These are phyloP conservation scores for Mycosphaerelloides madeirae DNA, from an alignment of 2,329 filamentous ascomycete species.

Conservation along the genomic window DNA sequence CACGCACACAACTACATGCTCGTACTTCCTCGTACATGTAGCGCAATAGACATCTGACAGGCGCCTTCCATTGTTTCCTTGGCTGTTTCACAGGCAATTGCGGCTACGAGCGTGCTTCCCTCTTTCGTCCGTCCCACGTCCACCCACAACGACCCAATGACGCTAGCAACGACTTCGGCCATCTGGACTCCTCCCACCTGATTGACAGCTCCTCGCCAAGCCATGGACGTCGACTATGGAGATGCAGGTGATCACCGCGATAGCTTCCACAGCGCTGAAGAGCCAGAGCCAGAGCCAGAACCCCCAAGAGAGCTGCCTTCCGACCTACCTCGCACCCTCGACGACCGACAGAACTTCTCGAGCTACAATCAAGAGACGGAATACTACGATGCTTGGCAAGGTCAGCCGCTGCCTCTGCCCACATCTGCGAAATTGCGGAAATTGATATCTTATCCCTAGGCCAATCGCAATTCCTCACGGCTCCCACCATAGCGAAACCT, in stretches of 20 bases:
- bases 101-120: no score
- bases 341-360: conserved; percentile 72
- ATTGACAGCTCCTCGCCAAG: background rate
- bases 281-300: conserved; percentile 27
- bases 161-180: background rate
- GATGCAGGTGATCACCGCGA: conserved; percentile 8
- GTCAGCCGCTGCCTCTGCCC: conserved; percentile 45
- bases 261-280: conserved; percentile 13
- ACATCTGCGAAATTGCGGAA: background rate
- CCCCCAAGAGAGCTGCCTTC: conserved; percentile 58
- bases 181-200: background rate
- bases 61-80: no score
- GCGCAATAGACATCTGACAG: no score
- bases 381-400: conserved; percentile 99
- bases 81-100: no score
- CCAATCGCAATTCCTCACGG: conserved; percentile 91
- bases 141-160: conserved; percentile 7
- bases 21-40: no score
- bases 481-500: conserved; percentile 76
- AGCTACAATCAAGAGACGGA: conserved; percentile 77
- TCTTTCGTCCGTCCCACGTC: no score
- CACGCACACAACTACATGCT: no score
- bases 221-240: conserved; percentile 15
- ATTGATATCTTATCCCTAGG: conserved; percentile 49
- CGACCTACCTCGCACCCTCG: conserved; percentile 85